phyloP scores from a whole-genome alignment of 768 basidiomycete genomes.

The Dendrothele bispora region DNA sequence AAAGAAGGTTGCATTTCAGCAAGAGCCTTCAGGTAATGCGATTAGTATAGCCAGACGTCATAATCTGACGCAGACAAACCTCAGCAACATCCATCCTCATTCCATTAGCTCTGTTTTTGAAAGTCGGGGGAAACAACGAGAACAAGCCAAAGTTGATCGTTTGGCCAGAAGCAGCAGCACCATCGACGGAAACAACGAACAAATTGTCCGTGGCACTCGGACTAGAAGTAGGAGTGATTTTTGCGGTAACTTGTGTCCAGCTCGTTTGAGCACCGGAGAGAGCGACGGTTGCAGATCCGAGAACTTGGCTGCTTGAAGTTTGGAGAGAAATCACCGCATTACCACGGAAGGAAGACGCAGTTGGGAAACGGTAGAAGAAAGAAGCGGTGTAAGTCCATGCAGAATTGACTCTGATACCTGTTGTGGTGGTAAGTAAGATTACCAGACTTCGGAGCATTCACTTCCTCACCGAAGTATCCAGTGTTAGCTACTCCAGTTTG shows the following conservation, averaged over 20 bases:
- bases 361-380: slow-evolving; percentile 58
- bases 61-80: slow-evolving; percentile 34
- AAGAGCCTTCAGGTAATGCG: slow-evolving; percentile 41
- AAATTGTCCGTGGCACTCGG: slow-evolving; percentile 42
- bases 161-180: slow-evolving; percentile 38
- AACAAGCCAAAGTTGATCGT: slow-evolving; percentile 60
- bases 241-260: slow-evolving; percentile 49
- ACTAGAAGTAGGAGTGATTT: slow-evolving; percentile 42
- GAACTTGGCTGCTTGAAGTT: slow-evolving; percentile 39
- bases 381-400: slow-evolving; percentile 75
- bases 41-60: not conserved
- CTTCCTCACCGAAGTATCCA: slow-evolving; percentile 52
- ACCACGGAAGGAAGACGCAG: slow-evolving; percentile 38
- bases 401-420: slow-evolving; percentile 72
- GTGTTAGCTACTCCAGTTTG: slow-evolving; percentile 55
- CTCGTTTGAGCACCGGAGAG: slow-evolving; percentile 42
- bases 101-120: slow-evolving; percentile 58
- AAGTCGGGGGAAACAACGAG: slow-evolving; percentile 69
- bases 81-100: slow-evolving; percentile 61
- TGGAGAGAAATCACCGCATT: slow-evolving; percentile 45
- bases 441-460: not conserved
- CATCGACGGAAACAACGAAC: slow-evolving; percentile 55
- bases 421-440: slow-evolving; percentile 39
- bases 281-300: slow-evolving; percentile 39
- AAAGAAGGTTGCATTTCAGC: slow-evolving; percentile 56